Evolutionary conservation across 805 yeast species (phyloP).

Genomic region (Vanderwaltozyma polyspora): DNA sequence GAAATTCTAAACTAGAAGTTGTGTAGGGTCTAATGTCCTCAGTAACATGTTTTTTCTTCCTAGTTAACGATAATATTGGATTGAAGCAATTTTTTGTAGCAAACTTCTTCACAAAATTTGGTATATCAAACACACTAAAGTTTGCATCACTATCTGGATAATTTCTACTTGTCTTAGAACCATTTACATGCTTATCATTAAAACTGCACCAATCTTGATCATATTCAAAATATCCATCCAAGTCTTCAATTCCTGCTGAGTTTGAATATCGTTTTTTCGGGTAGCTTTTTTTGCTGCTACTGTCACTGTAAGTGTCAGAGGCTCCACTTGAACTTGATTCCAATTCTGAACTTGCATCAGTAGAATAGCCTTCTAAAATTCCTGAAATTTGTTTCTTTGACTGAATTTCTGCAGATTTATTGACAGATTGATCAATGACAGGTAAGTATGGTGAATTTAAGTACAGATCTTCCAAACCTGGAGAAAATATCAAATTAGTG

Average conservation of each 20-base stretch:
- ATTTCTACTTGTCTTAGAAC: constrained; percentile 2
- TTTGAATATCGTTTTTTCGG: no score
- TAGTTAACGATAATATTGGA: not conserved
- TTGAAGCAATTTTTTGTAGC: not conserved
- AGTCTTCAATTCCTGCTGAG: not conserved
- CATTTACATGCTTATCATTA: no score
- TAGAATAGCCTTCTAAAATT: no score
- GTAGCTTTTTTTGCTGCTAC: no score
- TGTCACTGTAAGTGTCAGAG: no score
- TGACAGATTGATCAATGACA: no score
- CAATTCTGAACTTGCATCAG: not conserved
- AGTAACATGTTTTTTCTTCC: not conserved
- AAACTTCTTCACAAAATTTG: constrained; percentile 7
- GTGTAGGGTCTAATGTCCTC: constrained; percentile 7
- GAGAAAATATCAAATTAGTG: not conserved
- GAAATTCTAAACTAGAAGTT: constrained; percentile 11
- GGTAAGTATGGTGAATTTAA: no score
- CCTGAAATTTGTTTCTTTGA: no score
- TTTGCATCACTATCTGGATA: constrained; percentile 2
- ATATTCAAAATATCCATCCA: not conserved
- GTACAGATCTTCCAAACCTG: constrained; percentile 3
- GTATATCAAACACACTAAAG: constrained; percentile 7
- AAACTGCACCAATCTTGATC: not conserved
- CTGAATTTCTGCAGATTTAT: no score
- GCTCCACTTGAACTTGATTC: not conserved